Evolutionary conservation across 1,284 basidiomycete genomes (phyloP).

Genomic region (Termitomyces sp.): DNA sequence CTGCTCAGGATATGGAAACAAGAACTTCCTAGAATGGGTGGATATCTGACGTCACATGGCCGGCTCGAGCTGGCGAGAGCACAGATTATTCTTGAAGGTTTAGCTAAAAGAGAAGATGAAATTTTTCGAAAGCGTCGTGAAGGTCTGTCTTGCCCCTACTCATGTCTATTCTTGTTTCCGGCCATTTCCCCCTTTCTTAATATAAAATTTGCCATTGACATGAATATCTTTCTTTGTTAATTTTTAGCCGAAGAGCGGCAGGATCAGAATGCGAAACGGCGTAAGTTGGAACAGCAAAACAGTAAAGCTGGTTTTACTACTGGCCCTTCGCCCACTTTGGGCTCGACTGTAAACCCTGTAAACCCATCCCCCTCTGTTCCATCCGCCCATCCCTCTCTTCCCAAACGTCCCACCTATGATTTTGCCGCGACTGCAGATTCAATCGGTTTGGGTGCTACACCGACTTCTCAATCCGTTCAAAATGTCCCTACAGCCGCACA

Average conservation of each 20-base stretch:
- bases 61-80: slow-evolving; percentile 82
- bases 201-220: slow-evolving; percentile 20
- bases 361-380: slow-evolving; percentile 31
- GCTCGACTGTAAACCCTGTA: slow-evolving; percentile 41
- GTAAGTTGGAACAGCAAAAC: slow-evolving; percentile 72
- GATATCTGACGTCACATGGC: slow-evolving; percentile 94
- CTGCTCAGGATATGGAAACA: slow-evolving; percentile 93
- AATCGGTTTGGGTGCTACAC: slow-evolving; percentile 62
- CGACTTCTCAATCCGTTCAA: slow-evolving; percentile 49
- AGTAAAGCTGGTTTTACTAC: slow-evolving; percentile 39
- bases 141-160: slow-evolving; percentile 52
- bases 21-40: slow-evolving; percentile 92
- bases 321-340: slow-evolving; percentile 52
- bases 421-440: slow-evolving; percentile 73
- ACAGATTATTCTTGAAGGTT: slow-evolving; percentile 92
- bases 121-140: slow-evolving; percentile 93
- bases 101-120: slow-evolving; percentile 90
- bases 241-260: slow-evolving; percentile 86
- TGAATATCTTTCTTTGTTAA: slow-evolving; percentile 19
- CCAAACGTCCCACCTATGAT: slow-evolving; percentile 57
- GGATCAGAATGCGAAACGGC: slow-evolving; percentile 83
- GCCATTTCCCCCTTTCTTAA: slow-evolving; percentile 17
- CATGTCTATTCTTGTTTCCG: slow-evolving; percentile 10
- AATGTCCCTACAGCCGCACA: slow-evolving; percentile 55
- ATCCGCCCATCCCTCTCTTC: slow-evolving; percentile 46